Conservation (phyloP, 2,329 filamentous ascomycete species). For the Botryotinia calthae region DNA sequence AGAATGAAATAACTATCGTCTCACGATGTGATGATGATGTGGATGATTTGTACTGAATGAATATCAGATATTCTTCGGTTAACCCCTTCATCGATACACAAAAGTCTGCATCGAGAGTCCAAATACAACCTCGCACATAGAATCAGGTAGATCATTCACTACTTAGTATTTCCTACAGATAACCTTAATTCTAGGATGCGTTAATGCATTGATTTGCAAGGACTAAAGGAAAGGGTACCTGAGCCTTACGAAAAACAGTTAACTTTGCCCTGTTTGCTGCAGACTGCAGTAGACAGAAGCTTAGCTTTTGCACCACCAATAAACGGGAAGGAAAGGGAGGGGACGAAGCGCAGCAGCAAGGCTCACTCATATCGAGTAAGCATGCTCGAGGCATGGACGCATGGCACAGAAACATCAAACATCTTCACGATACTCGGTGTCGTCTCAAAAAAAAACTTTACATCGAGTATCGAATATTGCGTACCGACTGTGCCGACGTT, state of each 20-base stretch:
- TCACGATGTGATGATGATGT: not conserved
- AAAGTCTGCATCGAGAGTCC: not conserved
- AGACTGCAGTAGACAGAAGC: not conserved
- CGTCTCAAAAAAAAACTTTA: not conserved
- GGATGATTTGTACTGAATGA: not conserved
- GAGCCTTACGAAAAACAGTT: conserved; percentile 9
- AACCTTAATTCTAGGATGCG: conserved; percentile 14
- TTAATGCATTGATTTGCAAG: conserved; percentile 1
- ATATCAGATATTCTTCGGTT: not conserved
- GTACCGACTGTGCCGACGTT: not conserved
- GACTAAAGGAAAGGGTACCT: conserved; percentile 3
- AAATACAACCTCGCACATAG: not conserved
- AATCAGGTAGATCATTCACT: not conserved
- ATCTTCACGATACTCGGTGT: conserved; percentile 3
- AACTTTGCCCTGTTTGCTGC: not conserved
- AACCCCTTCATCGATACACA: not conserved
- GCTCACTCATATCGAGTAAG: not conserved
- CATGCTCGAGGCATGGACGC: not conserved
- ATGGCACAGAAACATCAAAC: not conserved
- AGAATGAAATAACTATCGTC: not conserved
- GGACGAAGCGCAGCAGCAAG: not conserved
- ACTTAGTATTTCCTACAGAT: not conserved
- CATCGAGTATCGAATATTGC: not conserved
- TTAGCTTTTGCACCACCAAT: not conserved
- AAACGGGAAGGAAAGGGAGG: not conserved